Base-by-base conservation (phyloP, 2,329 filamentous ascomycete genomes). In the Mycocentrospora acerina region DNA sequence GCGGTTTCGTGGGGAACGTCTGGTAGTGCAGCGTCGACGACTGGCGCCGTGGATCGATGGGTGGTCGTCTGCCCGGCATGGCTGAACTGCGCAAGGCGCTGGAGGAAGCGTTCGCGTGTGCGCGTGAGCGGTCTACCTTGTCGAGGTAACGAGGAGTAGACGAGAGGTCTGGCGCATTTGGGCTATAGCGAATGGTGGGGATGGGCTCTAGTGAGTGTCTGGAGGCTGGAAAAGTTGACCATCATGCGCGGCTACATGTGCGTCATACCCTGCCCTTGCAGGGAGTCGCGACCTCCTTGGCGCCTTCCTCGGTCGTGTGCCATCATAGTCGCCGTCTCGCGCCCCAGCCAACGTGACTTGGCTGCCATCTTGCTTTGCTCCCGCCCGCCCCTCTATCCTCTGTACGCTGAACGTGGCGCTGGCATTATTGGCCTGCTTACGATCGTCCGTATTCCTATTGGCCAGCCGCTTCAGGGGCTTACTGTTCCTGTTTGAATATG, bases 1-100 rank as follows among this genome's bases (percentile, higher is more conserved):
- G 86, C 12, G 87, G 85, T 24, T 81, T 77, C 0, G 85, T 86
- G 3, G 87, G 86, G 55, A 93, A 91, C 6, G 88, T 91, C 57
- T 90, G 86, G 68, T 91, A 93, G 60, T 84, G 83, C 50, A 82
- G 73, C 14, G 72, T 75, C n/a, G 75, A 74, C 32, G 75, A 77
- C 48, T 75, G 68, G 37, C 73, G 73, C 41, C 69, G 48, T 12
- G 57, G 46, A 38, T 64, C 59, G 40, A 67, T 57, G 19, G 53
- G 32, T 2, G 76, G 67, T n/a, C 56, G 53, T 41, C 51, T 44
- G 32, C 50, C 44, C 34, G 53, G 51, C 62, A 66, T 66, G 45
- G 51, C 48, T n/a, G 50, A 51, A 43, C 28, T 30, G 37, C 26
- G 33, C 31, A 24, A 13, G 45, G 14, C 17, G 35, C 29, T 28